Percentiles rank a stretch among this genome's conserved stretches.
Evolutionary conservation across 2,329 filamentous ascomycete genomes (phyloP).

Genomic region (Chaetomiaceae sp.): DNA sequence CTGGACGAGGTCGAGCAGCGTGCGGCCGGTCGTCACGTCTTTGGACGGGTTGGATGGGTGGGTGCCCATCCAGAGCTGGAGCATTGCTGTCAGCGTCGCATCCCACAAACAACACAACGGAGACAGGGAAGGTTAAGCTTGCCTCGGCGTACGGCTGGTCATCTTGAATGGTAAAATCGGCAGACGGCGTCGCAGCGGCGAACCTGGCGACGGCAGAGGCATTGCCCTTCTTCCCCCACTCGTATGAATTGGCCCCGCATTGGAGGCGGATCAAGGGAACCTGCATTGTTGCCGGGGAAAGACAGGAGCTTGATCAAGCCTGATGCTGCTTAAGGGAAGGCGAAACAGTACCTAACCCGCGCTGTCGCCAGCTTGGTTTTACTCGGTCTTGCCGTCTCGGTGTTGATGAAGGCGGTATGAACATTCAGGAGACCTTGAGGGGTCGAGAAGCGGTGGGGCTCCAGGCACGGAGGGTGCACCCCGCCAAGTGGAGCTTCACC

Average conservation of each 20-base stretch:
- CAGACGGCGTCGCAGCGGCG: conserved; percentile 75
- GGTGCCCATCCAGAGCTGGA: conserved; percentile 96
- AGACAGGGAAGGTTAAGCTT: conserved; percentile 26
- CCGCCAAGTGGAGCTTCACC: too few species aligned
- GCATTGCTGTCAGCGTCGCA: not conserved
- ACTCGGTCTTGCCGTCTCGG: too few species aligned
- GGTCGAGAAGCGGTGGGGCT: too few species aligned
- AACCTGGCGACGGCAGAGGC: conserved; percentile 86
- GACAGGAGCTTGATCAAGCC: too few species aligned
- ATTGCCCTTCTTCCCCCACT: conserved; percentile 93
- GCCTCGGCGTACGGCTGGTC: conserved; percentile 96
- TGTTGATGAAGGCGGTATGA: too few species aligned
- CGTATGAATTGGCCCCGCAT: conserved; percentile 96
- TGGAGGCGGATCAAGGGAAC: conserved; percentile 81
- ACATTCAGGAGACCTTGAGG: too few species aligned
- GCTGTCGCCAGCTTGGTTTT: too few species aligned
- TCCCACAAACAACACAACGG: not conserved
- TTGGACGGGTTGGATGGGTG: conserved; percentile 94
- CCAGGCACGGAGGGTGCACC: too few species aligned
- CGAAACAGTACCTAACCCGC: too few species aligned
- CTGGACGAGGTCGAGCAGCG: conserved; percentile 79
- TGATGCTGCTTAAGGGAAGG: too few species aligned
- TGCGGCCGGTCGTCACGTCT: conserved; percentile 77
- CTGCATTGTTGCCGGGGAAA: conserved; percentile 51
- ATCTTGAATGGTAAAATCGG: conserved; percentile 70